These are phyloP conservation scores for Omphalea diandra DNA, from an alignment of 441 rosid genomes.

Conservation along the genomic window DNA sequence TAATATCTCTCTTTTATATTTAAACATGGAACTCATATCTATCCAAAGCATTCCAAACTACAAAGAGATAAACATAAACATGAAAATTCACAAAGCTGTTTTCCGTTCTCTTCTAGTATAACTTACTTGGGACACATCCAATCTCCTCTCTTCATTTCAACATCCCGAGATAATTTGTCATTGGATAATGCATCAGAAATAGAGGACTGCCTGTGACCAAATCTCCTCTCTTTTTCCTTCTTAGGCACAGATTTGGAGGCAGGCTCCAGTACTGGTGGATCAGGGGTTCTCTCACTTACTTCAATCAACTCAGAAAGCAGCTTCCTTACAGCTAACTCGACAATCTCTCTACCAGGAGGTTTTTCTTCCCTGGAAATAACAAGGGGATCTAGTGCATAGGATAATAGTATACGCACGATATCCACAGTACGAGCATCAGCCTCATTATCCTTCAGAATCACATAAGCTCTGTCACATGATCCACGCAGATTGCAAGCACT, in stretches of 20 bases:
- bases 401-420: constrained; percentile 65
- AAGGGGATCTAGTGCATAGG: constrained; percentile 70
- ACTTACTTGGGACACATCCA: constrained; percentile 81
- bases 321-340: constrained; percentile 63
- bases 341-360: constrained; percentile 50
- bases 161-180: constrained; percentile 36
- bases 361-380: constrained; percentile 48
- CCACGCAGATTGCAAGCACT: constrained; percentile 72
- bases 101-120: constrained; percentile 6
- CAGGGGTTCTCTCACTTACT: constrained; percentile 55
- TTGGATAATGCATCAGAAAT: not conserved
- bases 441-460: constrained; percentile 62
- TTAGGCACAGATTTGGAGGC: constrained; percentile 25
- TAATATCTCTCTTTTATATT: not conserved
- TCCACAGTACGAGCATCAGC: constrained; percentile 80
- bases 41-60: constrained; percentile 6
- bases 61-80: not conserved
- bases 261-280: constrained; percentile 52
- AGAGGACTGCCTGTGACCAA: constrained; percentile 13
- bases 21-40: not conserved
- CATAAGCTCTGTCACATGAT: constrained; percentile 89
- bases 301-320: constrained; percentile 72
- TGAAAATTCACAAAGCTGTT: constrained; percentile 9
- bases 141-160: constrained; percentile 66
- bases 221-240: constrained; percentile 24